A percentile compares a stretch with the other conserved stretches of the same genome.
Evolutionary conservation across 139 green algal species (phyloP).

Genomic region (Coccomyxa sp.): DNA sequence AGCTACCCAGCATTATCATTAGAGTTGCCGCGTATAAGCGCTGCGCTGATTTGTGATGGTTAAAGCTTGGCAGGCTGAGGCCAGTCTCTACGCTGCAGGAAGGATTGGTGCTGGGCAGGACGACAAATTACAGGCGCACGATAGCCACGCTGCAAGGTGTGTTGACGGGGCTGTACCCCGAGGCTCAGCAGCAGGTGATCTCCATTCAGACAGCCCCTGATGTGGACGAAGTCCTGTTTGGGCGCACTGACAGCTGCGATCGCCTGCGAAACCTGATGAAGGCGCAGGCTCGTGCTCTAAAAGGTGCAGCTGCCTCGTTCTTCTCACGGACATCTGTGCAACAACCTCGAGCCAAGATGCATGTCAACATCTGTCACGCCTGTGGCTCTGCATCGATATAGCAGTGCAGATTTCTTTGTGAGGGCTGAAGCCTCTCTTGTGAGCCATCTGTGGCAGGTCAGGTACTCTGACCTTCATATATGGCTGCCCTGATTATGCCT

Average conservation of each 20-base stretch:
- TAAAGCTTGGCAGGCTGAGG: neutral
- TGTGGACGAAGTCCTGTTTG: constrained; percentile 66
- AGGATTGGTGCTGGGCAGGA: constrained; percentile 22
- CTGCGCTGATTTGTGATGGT: neutral
- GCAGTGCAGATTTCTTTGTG: neutral
- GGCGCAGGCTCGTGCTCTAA: neutral
- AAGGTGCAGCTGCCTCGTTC: neutral
- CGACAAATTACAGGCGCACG: constrained; percentile 63
- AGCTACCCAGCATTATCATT: neutral
- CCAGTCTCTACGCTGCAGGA: constrained; percentile 4
- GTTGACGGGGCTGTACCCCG: constrained; percentile 61
- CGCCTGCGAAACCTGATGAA: constrained; percentile 30
- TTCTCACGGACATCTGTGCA: neutral
- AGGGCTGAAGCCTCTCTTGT: too few relatives aligned
- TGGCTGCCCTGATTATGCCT: neutral
- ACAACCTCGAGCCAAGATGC: neutral
- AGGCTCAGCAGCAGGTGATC: constrained; percentile 20
- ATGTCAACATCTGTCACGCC: neutral
- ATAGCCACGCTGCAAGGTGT: constrained; percentile 61
- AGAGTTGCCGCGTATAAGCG: neutral
- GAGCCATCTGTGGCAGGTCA: too few relatives aligned
- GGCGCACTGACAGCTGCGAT: constrained; percentile 31
- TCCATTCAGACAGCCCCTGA: constrained; percentile 39
- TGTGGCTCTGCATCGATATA: neutral
- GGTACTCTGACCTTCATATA: neutral